Evolutionary conservation across 495 filamentous ascomycete genomes (phyloP), one percentile per base, ranked within the genome.

Genomic region (Annulohypoxylon moriforme): DNA sequence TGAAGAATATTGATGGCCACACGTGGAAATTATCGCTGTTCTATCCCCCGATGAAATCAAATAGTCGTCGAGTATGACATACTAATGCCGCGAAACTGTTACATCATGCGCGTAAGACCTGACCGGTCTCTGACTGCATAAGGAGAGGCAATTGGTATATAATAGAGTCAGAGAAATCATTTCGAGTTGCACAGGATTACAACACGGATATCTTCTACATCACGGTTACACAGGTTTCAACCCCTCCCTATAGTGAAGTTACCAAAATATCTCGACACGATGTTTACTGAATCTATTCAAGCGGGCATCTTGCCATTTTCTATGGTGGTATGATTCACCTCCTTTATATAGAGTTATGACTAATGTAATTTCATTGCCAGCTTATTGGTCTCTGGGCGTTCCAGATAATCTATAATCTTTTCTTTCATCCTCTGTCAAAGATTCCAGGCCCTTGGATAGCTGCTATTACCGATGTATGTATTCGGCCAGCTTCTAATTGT

Each of bases 381-480:
- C 22, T 58, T 36, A 2, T 38, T 10, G 40, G 40, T 22, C 42
- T n/a, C 6, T 60, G 55, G 55, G 22, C 13, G 11, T 64, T 18
- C 18, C 42, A 44, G 36, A 64, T 69, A 29, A 56, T 78, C 27
- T 85, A 86, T 71, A 84, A 82, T 40, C 47, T 84, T 22, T 86
- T 78, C 68, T 81, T 88, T 29, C 83, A 87, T 59, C 86, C 86
- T 4, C 77, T 90, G 4, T 73, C 75, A 16, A 75, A 77, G 1
- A 85, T 85, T 57, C 88, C 87, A 0, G 87, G 87, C 4, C 87
- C 87, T 6, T 52, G 56, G 7, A 53, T 78, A 8, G 67, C 67
- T 5, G 67, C 67, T 42, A 44, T 64, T 6, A 64, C 52, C 16
- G 55, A 64, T 34, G 67, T 70, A 10, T 29, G 67, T 70, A n/a